Evolutionary conservation across 352 stramenopile genomes (phyloP).

Genomic region (Globisporangium nodosum): DNA sequence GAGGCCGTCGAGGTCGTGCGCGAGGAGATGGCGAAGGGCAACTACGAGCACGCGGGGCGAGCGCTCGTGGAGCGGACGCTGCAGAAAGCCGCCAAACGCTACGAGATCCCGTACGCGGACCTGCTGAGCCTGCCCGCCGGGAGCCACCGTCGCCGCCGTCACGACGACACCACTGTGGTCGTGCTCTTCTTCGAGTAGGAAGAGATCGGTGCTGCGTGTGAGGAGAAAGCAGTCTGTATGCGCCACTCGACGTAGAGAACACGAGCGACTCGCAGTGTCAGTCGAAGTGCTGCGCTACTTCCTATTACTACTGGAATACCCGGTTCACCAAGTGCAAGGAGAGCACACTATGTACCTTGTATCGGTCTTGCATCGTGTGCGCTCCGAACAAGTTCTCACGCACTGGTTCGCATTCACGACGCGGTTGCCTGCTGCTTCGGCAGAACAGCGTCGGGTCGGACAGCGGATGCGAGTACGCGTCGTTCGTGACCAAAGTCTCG

Average conservation of each 20-base stretch:
- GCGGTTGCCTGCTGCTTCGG: not conserved
- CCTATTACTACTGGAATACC: no score
- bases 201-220: not conserved
- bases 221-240: not conserved
- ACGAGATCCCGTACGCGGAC: slow-evolving; percentile 79
- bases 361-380: no score
- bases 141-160: slow-evolving; percentile 73
- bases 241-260: not conserved
- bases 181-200: slow-evolving; percentile 85
- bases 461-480: slow-evolving; percentile 51
- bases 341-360: no score
- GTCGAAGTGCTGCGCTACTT: no score
- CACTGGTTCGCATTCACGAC: not conserved
- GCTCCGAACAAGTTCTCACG: no score
- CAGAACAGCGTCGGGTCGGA: slow-evolving; percentile 47
- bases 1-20: slow-evolving; percentile 93
- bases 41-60: slow-evolving; percentile 67
- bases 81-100: slow-evolving; percentile 63
- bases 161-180: slow-evolving; percentile 92
- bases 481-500: slow-evolving; percentile 63
- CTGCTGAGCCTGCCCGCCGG: slow-evolving; percentile 79
- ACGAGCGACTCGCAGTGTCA: not conserved
- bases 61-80: slow-evolving; percentile 78
- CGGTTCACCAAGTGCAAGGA: no score
- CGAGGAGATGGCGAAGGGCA: slow-evolving; percentile 42